Percentiles rank a stretch among this genome's conserved stretches.
Evolutionary conservation across 345 rosid genomes (phyloP).

Genomic region (Zanthoxylum bungeanum): DNA sequence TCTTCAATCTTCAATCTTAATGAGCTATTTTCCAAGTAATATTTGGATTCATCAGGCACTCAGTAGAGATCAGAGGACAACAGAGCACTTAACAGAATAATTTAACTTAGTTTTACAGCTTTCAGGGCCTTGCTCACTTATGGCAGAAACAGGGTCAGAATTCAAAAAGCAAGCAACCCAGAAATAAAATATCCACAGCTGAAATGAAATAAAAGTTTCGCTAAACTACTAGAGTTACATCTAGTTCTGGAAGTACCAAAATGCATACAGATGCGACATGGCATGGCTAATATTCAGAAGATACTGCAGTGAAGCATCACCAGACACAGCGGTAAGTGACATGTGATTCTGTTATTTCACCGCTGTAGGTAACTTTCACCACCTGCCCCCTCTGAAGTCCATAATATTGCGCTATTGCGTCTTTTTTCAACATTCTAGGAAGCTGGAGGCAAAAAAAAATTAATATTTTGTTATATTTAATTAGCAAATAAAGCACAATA

Average conservation of each 20-base stretch:
- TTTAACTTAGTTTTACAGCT: not conserved
- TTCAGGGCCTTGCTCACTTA: not conserved
- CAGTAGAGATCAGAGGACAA: not conserved
- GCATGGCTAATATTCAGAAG: too few relatives aligned
- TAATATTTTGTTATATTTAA: not conserved
- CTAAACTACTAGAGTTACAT: not conserved
- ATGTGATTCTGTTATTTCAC: slow-evolving; percentile 38
- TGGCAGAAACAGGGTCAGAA: not conserved
- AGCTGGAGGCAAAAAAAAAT: slow-evolving; percentile 34
- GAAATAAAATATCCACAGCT: not conserved
- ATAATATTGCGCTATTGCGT: slow-evolving; percentile 56
- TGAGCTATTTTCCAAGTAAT: not conserved
- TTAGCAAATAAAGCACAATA: not conserved
- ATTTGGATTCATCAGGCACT: not conserved
- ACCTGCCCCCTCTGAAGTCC: slow-evolving; percentile 77
- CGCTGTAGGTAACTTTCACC: slow-evolving; percentile 48
- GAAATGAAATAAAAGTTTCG: not conserved
- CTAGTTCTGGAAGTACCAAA: not conserved
- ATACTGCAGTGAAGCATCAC: slow-evolving; percentile 11
- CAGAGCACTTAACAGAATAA: not conserved
- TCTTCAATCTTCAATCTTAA: too few relatives aligned
- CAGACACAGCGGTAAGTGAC: slow-evolving; percentile 54
- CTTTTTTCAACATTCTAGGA: slow-evolving; percentile 51
- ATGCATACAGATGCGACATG: not conserved
- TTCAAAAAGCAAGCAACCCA: not conserved